These are phyloP conservation scores for Neltuma alba DNA, from an alignment of 306 rosid genomes.

Conservation along the genomic window DNA sequence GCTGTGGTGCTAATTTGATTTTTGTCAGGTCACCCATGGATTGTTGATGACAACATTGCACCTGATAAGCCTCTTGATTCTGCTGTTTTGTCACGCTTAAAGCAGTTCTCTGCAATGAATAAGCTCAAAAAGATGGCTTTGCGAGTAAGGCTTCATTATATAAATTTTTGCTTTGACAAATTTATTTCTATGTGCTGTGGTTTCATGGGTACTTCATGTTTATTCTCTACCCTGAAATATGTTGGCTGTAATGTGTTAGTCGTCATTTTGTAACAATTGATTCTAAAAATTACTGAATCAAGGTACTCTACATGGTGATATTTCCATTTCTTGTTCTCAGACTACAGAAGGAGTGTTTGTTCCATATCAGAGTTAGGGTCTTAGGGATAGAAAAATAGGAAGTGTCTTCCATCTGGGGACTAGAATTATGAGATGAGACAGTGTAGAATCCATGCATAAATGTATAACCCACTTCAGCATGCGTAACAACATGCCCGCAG, in stretches of 20 bases:
- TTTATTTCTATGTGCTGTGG: constrained; percentile 14
- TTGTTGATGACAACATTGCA: constrained; percentile 59
- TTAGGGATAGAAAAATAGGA: background rate
- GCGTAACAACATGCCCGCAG: background rate
- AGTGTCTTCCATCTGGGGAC: background rate
- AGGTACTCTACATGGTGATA: background rate
- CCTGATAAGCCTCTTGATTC: constrained; percentile 71
- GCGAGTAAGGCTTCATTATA: constrained; percentile 48
- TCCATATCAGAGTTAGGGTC: background rate
- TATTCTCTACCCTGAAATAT: constrained; percentile 1
- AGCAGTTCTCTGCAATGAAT: constrained; percentile 69
- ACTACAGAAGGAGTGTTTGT: background rate
- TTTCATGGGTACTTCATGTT: background rate
- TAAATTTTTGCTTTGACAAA: constrained; percentile 21
- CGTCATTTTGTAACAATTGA: background rate
- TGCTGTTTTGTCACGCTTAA: constrained; percentile 61
- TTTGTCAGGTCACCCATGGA: constrained; percentile 73
- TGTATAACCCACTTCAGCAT: background rate
- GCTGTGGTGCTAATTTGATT: background rate
- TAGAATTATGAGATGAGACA: background rate
- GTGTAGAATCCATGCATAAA: background rate
- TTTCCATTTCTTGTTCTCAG: background rate
- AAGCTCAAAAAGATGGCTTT: constrained; percentile 69
- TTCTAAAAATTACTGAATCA: constrained; percentile 18
- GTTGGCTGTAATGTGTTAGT: background rate